Evolutionary conservation across 192 early-diverging fungal genomes (phyloP).

Genomic region (Entomortierella lignicola): DNA sequence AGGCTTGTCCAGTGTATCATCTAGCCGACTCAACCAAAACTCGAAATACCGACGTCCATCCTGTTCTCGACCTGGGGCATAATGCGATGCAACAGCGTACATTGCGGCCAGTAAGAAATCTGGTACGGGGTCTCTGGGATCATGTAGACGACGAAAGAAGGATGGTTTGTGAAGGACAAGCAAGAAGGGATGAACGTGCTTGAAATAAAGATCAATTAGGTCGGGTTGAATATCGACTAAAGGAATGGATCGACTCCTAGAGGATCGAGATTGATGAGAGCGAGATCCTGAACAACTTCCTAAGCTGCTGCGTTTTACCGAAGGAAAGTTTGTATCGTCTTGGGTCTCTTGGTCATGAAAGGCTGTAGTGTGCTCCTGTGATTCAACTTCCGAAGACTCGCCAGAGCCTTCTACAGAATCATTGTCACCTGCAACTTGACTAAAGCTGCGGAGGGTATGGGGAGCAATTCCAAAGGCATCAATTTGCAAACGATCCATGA

Average conservation of each 20-base stretch:
- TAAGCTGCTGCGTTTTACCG: slow-evolving; percentile 25
- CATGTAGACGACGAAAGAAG: slow-evolving; percentile 60
- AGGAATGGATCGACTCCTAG: slow-evolving; percentile 37
- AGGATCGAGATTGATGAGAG: slow-evolving; percentile 25
- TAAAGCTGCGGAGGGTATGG: slow-evolving; percentile 52
- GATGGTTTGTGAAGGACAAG: slow-evolving; percentile 64
- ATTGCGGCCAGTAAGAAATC: slow-evolving; percentile 48
- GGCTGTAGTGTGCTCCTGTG: background rate
- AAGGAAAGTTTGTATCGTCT: background rate
- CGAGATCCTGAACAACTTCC: slow-evolving; percentile 14
- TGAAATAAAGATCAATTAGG: slow-evolving; percentile 63
- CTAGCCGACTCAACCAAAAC: slow-evolving; percentile 50
- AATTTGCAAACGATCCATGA: slow-evolving; percentile 51
- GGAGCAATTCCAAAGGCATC: slow-evolving; percentile 55
- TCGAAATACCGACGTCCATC: slow-evolving; percentile 51
- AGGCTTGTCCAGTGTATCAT: slow-evolving; percentile 63
- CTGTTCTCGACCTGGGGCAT: slow-evolving; percentile 41
- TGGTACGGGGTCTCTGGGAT: slow-evolving; percentile 59
- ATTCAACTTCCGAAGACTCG: slow-evolving; percentile 27
- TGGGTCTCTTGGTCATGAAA: background rate
- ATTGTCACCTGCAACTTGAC: slow-evolving; percentile 52
- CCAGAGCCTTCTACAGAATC: slow-evolving; percentile 34
- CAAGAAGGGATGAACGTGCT: slow-evolving; percentile 65
- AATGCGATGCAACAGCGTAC: slow-evolving; percentile 49
- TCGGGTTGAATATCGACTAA: slow-evolving; percentile 48